These are phyloP conservation scores for Hirsutella minnesotensis DNA, from an alignment of 2,329 filamentous ascomycete genomes.

Conservation along the genomic window DNA sequence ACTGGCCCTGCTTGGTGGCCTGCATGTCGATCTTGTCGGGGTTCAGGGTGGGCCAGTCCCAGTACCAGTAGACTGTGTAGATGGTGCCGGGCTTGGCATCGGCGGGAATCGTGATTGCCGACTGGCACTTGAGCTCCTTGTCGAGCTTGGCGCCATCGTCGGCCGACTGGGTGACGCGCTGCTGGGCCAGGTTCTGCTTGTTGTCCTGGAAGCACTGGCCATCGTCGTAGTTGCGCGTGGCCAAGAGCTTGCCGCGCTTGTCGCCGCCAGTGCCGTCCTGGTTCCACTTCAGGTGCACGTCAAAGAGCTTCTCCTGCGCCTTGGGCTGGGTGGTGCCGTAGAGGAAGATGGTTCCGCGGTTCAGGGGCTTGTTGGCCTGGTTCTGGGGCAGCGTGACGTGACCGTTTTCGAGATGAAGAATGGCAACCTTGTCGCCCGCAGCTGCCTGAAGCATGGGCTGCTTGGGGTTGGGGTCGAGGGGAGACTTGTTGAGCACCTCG, in stretches of 20 bases:
- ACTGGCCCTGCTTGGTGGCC: slow-evolving; percentile 26
- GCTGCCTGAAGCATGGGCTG: slow-evolving; percentile 51
- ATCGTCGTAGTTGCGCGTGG: slow-evolving; percentile 76
- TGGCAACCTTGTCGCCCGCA: slow-evolving; percentile 51
- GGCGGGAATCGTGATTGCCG: slow-evolving; percentile 62
- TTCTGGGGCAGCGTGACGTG: slow-evolving; percentile 53
- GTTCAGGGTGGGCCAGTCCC: slow-evolving; percentile 72
- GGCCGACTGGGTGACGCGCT: slow-evolving; percentile 46
- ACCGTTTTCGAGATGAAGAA: slow-evolving; percentile 64
- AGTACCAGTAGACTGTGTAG: slow-evolving; percentile 90
- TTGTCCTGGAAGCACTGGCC: slow-evolving; percentile 80
- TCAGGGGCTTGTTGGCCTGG: slow-evolving; percentile 46
- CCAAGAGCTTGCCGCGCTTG: slow-evolving; percentile 61
- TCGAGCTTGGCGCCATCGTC: slow-evolving; percentile 41
- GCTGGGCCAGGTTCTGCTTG: slow-evolving; percentile 38
- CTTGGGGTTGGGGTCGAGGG: slow-evolving; percentile 25
- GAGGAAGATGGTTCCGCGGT: slow-evolving; percentile 61
- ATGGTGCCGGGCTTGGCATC: slow-evolving; percentile 48
- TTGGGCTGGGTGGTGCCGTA: slow-evolving; percentile 57
- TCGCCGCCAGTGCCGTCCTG: slow-evolving; percentile 71
- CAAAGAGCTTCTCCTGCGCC: slow-evolving; percentile 33
- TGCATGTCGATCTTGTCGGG: slow-evolving; percentile 26
- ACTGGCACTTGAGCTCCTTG: slow-evolving; percentile 65
- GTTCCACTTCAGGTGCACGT: slow-evolving; percentile 72
- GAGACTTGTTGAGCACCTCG: slow-evolving; percentile 35